phyloP scores from a whole-genome alignment of 2,329 filamentous ascomycete species.

The Lasiodiplodia citricola region DNA sequence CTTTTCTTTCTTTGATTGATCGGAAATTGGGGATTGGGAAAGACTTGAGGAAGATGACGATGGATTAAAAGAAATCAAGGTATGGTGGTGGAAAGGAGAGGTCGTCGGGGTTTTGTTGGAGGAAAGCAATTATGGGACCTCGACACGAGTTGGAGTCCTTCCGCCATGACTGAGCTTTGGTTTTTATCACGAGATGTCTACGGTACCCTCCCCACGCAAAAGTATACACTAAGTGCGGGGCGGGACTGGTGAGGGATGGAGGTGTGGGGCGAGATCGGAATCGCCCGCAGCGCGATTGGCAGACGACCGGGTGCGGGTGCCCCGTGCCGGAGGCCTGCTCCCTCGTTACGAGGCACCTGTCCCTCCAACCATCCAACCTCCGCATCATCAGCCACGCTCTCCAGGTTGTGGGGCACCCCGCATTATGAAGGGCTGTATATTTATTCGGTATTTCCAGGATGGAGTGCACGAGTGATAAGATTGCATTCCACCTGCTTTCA shows the following conservation, averaged over 20 bases:
- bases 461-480: not conserved
- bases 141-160: not conserved
- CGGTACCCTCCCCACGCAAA: not conserved
- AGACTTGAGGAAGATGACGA: not conserved
- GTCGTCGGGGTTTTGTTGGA: not conserved
- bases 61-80: not conserved
- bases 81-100: not conserved
- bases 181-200: not conserved
- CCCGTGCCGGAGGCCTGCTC: slow-evolving; percentile 1
- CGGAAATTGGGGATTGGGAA: too few relatives aligned
- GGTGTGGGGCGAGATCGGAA: not conserved
- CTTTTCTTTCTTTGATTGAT: too few relatives aligned
- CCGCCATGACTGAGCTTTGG: not conserved
- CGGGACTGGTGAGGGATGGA: not conserved
- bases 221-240: slow-evolving; percentile 1
- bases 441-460: not conserved
- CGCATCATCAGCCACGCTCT: not conserved
- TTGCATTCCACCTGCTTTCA: not conserved
- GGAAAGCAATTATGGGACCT: not conserved
- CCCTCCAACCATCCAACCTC: not conserved
- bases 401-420: not conserved
- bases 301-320: not conserved
- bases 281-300: not conserved
- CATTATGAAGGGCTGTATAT: not conserved
- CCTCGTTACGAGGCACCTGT: not conserved